Evolutionary conservation across 306 rosid genomes (phyloP).

Genomic region (Luffa aegyptiaca): DNA sequence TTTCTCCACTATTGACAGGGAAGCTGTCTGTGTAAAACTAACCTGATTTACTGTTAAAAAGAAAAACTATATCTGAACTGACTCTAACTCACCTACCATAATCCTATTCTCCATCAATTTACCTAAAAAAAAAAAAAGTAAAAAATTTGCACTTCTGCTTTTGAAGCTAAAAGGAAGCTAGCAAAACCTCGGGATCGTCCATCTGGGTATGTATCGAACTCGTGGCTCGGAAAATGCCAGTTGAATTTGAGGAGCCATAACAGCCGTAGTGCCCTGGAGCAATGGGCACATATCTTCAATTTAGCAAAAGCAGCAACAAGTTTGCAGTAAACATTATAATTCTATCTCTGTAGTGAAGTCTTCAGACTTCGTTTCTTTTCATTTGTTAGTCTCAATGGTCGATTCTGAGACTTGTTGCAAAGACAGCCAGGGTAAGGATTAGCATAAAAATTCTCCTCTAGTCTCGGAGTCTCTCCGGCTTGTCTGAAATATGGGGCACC

Average conservation of each 20-base stretch:
- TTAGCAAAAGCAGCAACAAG: slow-evolving; percentile 4
- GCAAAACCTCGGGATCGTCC: background rate
- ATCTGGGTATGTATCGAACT: background rate
- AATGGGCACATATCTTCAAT: background rate
- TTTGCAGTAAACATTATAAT: background rate
- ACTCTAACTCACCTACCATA: slow-evolving; percentile 14
- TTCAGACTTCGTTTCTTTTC: slow-evolving; percentile 21
- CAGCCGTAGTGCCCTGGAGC: background rate
- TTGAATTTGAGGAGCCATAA: background rate
- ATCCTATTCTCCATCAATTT: slow-evolving; percentile 2
- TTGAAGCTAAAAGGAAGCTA: background rate
- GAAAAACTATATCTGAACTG: slow-evolving; percentile 22
- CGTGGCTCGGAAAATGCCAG: background rate
- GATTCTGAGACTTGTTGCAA: slow-evolving; percentile 51
- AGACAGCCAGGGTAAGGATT: slow-evolving; percentile 92
- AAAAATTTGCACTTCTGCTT: background rate
- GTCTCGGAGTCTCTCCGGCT: slow-evolving; percentile 65
- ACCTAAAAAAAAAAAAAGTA: background rate
- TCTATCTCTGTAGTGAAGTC: slow-evolving; percentile 34
- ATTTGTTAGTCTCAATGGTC: slow-evolving; percentile 19
- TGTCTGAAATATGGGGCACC: slow-evolving; percentile 74
- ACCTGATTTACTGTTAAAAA: slow-evolving; percentile 23
- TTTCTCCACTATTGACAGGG: slow-evolving; percentile 23
- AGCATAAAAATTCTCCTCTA: slow-evolving; percentile 87
- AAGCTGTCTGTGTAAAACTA: slow-evolving; percentile 30